A percentile compares a stretch with the other conserved stretches of the same genome.
phyloP scores from a whole-genome alignment of 208 protist species.

The Jaenimonas drosophilae region DNA sequence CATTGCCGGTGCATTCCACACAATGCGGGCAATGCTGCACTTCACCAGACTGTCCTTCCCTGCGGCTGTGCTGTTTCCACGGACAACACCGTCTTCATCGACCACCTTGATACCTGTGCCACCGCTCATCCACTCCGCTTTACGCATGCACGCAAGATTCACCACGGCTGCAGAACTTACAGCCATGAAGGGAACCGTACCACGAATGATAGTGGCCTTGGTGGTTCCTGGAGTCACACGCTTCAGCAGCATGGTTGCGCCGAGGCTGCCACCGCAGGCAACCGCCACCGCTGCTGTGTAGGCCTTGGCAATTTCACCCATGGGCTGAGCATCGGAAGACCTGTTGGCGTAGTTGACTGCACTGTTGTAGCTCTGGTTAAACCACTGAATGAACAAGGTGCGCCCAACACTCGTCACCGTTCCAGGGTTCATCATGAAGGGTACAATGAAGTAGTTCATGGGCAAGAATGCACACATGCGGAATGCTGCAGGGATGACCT shows the following conservation, averaged over 20 bases:
- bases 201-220: constrained; percentile 56
- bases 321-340: constrained; percentile 80
- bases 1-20: constrained; percentile 82
- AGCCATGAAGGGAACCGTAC: constrained; percentile 77
- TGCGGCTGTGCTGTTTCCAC: constrained; percentile 62
- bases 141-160: constrained; percentile 85
- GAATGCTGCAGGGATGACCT: constrained; percentile 81
- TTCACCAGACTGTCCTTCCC: constrained; percentile 71
- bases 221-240: constrained; percentile 32
- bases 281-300: constrained; percentile 72
- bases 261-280: constrained; percentile 44
- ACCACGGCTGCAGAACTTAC: constrained; percentile 68
- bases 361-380: constrained; percentile 92
- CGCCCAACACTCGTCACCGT: constrained; percentile 49
- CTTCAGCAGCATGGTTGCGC: constrained; percentile 54
- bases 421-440: constrained; percentile 84
- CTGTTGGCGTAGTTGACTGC: constrained; percentile 93
- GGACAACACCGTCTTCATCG: constrained; percentile 71
- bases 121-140: constrained; percentile 81
- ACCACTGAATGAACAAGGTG: constrained; percentile 86
- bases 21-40: constrained; percentile 62
- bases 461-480: constrained; percentile 91
- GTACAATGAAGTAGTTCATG: constrained; percentile 85
- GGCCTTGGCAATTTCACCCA: constrained; percentile 65
- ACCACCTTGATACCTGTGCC: constrained; percentile 67